Percentiles rank a stretch among this genome's conserved stretches.
Evolutionary conservation across 176 grass and related monocot genomes (phyloP).

Genomic region (Triticum dicoccoides): DNA sequence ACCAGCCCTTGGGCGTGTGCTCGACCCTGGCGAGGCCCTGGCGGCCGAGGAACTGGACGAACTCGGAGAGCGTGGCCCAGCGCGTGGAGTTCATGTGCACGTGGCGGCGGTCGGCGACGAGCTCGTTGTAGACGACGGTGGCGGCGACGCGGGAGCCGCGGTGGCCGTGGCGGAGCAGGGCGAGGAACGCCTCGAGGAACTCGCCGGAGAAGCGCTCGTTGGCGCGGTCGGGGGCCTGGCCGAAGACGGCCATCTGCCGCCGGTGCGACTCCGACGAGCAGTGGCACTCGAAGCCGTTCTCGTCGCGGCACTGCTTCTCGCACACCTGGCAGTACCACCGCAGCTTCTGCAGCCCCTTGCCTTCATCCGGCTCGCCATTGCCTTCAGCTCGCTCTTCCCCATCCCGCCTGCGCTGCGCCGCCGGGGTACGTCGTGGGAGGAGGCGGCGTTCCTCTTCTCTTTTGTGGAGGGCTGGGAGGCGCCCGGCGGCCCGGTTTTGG

Average conservation of each 20-base stretch:
- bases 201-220: conserved; percentile 71
- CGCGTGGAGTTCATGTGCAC: conserved; percentile 87
- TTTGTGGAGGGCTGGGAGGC: too few species aligned
- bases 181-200: conserved; percentile 57
- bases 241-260: conserved; percentile 94
- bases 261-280: conserved; percentile 88
- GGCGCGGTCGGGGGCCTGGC: conserved; percentile 67
- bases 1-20: conserved; percentile 93
- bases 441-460: too few species aligned
- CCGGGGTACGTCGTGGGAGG: too few species aligned
- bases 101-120: conserved; percentile 64
- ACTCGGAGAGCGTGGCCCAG: conserved; percentile 75
- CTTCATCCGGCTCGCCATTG: conserved; percentile 76
- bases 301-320: conserved; percentile 87
- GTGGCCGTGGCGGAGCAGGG: conserved; percentile 70
- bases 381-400: conserved; percentile 83
- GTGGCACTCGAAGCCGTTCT: conserved; percentile 95
- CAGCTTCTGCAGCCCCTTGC: conserved; percentile 88
- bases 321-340: conserved; percentile 99
- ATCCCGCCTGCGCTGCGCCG: conserved; percentile 6
- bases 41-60: conserved; percentile 65
- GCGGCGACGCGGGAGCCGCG: conserved; percentile 81
- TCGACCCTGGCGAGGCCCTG: conserved; percentile 70
- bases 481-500: too few species aligned
- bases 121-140: conserved; percentile 79